A percentile compares a stretch with the other conserved stretches of the same genome.
These are phyloP conservation scores for Hyphodiscus hymeniophilus DNA, from an alignment of 495 filamentous ascomycete species.

Conservation along the genomic window DNA sequence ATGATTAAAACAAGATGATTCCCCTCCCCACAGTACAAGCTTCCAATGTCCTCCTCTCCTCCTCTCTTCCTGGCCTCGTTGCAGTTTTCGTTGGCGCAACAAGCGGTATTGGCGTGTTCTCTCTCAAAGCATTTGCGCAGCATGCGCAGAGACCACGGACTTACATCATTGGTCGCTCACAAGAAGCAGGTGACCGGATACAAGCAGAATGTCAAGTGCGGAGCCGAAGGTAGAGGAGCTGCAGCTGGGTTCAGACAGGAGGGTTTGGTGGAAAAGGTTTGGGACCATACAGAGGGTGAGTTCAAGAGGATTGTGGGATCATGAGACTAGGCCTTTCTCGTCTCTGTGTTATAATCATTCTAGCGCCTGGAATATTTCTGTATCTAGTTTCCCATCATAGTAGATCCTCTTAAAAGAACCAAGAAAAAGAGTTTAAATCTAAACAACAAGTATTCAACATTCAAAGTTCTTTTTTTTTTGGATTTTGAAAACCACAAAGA, in stretches of 20 bases:
- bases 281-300: constrained; percentile 5
- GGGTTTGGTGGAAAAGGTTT: constrained; percentile 34
- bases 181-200: constrained; percentile 27
- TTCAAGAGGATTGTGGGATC: too few relatives aligned
- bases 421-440: too few relatives aligned
- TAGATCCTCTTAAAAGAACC: too few relatives aligned
- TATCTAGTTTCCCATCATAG: too few relatives aligned
- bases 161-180: constrained; percentile 36
- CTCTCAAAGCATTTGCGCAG: constrained; percentile 27
- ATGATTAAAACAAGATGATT: too few relatives aligned
- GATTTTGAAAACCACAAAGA: too few relatives aligned
- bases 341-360: too few relatives aligned
- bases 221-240: constrained; percentile 25
- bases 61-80: constrained; percentile 20
- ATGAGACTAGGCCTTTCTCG: too few relatives aligned
- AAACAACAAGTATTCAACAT: too few relatives aligned
- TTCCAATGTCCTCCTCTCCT: constrained; percentile 7
- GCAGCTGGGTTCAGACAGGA: constrained; percentile 30
- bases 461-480: too few relatives aligned
- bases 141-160: constrained; percentile 12
- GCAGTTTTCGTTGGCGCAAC: constrained; percentile 33
- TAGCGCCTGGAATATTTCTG: too few relatives aligned
- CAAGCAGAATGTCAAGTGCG: constrained; percentile 27
- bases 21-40: constrained; percentile 10
- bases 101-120: constrained; percentile 30